phyloP scores from a whole-genome alignment of 805 yeast genomes.

The Monosporozyma servazzii region DNA sequence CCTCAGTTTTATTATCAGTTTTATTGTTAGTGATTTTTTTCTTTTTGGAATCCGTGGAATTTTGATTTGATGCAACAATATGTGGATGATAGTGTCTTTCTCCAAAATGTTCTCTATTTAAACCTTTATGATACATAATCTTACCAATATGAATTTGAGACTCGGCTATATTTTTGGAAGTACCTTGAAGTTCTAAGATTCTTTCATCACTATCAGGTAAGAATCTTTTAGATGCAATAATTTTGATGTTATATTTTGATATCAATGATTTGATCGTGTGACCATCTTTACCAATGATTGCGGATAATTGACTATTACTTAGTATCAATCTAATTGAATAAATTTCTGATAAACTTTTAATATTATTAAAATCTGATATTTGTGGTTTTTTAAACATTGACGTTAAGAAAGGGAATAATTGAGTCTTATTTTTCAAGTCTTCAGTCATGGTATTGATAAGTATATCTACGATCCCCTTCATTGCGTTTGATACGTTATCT shows the following conservation, averaged over 20 bases:
- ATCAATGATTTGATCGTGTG: slow-evolving; percentile 58
- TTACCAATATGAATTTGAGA: slow-evolving; percentile 46
- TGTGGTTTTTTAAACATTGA: slow-evolving; percentile 17
- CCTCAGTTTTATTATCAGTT: not conserved
- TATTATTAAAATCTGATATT: slow-evolving; percentile 9
- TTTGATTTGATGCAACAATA: slow-evolving; percentile 7
- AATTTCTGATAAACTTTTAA: slow-evolving; percentile 8
- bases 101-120: not conserved
- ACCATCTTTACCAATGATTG: slow-evolving; percentile 78
- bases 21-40: not conserved
- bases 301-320: slow-evolving; percentile 80
- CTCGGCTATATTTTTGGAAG: slow-evolving; percentile 47
- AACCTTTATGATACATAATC: slow-evolving; percentile 4
- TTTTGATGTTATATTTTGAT: slow-evolving; percentile 51
- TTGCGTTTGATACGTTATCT: slow-evolving; percentile 56
- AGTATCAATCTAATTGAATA: slow-evolving; percentile 50
- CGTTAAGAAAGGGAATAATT: slow-evolving; percentile 33
- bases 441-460: slow-evolving; percentile 16
- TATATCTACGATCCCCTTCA: slow-evolving; percentile 54
- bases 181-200: slow-evolving; percentile 76
- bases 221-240: slow-evolving; percentile 81
- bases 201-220: slow-evolving; percentile 75
- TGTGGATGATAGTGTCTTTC: slow-evolving; percentile 49
- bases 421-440: slow-evolving; percentile 39
- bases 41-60: slow-evolving; percentile 19